These are phyloP conservation scores for Suillus occidentalis DNA, from an alignment of 768 basidiomycete genomes.

Conservation along the genomic window DNA sequence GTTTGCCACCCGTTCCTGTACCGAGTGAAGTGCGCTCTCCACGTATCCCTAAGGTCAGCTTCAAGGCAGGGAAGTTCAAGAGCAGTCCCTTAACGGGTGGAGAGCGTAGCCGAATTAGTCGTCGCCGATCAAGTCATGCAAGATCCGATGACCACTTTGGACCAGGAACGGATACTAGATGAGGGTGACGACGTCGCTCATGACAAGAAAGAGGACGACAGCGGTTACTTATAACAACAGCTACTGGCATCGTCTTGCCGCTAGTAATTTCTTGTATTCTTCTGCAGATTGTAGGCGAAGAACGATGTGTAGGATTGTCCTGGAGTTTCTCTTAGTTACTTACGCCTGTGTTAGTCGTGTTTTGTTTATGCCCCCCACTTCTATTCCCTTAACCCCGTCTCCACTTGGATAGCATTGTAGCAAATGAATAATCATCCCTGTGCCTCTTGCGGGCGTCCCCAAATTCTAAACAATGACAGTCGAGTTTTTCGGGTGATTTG, in stretches of 20 bases:
- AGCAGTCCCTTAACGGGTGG: constrained; percentile 63
- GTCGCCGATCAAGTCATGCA: constrained; percentile 50
- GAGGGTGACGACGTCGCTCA: constrained; percentile 33
- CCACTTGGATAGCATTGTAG: background rate
- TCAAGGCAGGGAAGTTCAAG: constrained; percentile 65
- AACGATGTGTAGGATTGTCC: background rate
- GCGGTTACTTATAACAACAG: constrained; percentile 27
- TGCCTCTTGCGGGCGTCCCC: background rate
- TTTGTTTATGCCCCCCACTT: background rate
- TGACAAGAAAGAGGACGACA: constrained; percentile 30
- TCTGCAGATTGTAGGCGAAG: background rate
- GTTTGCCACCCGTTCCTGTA: constrained; percentile 6
- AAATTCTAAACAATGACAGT: background rate
- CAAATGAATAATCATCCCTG: background rate
- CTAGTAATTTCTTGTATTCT: background rate
- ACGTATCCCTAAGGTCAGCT: constrained; percentile 18
- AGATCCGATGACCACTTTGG: constrained; percentile 25
- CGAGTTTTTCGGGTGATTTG: too few species aligned
- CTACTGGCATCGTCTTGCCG: background rate
- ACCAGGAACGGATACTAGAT: constrained; percentile 33
- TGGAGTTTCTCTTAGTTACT: background rate
- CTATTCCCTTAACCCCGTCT: background rate
- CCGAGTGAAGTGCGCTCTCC: constrained; percentile 14
- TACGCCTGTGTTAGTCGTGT: background rate
- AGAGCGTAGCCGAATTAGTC: constrained; percentile 43